Percentiles rank a stretch among this genome's conserved stretches.
These are phyloP conservation scores for Dioscorea cayenensis DNA, from an alignment of 116 monocot species.

Conservation along the genomic window DNA sequence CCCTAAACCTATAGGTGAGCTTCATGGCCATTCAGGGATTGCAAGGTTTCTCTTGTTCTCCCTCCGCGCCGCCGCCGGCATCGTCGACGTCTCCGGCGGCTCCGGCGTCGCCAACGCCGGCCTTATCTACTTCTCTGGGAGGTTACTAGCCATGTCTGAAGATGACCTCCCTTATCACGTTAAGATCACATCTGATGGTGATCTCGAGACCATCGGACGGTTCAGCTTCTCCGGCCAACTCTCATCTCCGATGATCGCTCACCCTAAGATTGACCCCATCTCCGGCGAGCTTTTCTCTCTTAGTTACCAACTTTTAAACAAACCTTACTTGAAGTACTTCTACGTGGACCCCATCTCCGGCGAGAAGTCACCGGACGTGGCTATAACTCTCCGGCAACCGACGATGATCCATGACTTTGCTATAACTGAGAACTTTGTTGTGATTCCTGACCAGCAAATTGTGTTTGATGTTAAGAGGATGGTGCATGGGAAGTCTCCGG, in stretches of 20 bases:
- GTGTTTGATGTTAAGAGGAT: slow-evolving; percentile 26
- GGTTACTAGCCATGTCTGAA: slow-evolving; percentile 83
- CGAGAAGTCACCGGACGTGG: slow-evolving; percentile 34
- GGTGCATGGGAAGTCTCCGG: slow-evolving; percentile 22
- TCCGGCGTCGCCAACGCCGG: slow-evolving; percentile 64
- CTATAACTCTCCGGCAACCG: slow-evolving; percentile 22
- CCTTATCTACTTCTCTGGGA: slow-evolving; percentile 48
- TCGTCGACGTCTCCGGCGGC: slow-evolving; percentile 33
- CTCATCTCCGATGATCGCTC: slow-evolving; percentile 57
- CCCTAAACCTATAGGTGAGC: slow-evolving; percentile 66
- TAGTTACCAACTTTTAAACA: slow-evolving; percentile 40
- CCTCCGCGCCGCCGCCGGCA: slow-evolving; percentile 40
- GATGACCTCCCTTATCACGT: slow-evolving; percentile 79
- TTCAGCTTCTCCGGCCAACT: slow-evolving; percentile 46
- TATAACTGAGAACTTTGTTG: slow-evolving; percentile 27
- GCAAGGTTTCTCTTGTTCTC: slow-evolving; percentile 48
- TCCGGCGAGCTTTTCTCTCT: slow-evolving; percentile 66
- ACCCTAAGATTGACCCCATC: slow-evolving; percentile 68
- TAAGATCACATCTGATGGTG: slow-evolving; percentile 25
- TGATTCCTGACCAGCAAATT: slow-evolving; percentile 34
- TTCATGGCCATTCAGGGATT: slow-evolving; percentile 54
- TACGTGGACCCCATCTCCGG: slow-evolving; percentile 29
- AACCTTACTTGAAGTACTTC: slow-evolving; percentile 64
- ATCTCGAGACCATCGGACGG: slow-evolving; percentile 47
- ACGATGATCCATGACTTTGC: slow-evolving; percentile 58